A percentile compares a stretch with the other conserved stretches of the same genome.
Evolutionary conservation across 225 moss, liverwort and hornwort genomes (phyloP).

Genomic region (Polytrichum formosum): DNA sequence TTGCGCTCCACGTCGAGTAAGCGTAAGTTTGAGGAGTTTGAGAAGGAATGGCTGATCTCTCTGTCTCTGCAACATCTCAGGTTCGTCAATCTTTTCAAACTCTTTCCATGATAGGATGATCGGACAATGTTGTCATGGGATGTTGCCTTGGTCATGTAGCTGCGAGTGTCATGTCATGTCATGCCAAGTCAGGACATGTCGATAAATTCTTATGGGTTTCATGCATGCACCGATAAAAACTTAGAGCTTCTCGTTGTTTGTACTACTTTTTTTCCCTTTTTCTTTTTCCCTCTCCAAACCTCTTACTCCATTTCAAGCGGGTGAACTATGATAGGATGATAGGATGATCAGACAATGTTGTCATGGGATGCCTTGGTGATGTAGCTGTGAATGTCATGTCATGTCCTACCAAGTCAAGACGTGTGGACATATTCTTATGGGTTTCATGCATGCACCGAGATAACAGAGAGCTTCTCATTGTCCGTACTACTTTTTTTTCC

Average conservation of each 20-base stretch:
- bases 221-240: too few species aligned
- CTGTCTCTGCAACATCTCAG: slow-evolving; percentile 63
- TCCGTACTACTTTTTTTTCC: not conserved
- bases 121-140: not conserved
- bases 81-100: slow-evolving; percentile 17
- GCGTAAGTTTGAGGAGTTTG: slow-evolving; percentile 91
- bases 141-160: not conserved
- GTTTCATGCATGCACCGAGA: too few species aligned
- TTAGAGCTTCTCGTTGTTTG: too few species aligned
- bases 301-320: slow-evolving; percentile 6
- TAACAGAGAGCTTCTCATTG: too few species aligned
- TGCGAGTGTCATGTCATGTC: too few species aligned
- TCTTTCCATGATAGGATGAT: not conserved
- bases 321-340: not conserved
- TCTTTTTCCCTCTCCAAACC: slow-evolving; percentile 5
- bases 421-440: too few species aligned
- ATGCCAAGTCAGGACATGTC: too few species aligned
- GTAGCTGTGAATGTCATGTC: too few species aligned
- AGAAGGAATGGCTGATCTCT: slow-evolving; percentile 76
- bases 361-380: not conserved
- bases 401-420: too few species aligned
- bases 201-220: too few species aligned
- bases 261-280: too few species aligned
- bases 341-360: not conserved
- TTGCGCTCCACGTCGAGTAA: slow-evolving; percentile 79